Evolutionary conservation across 139 green algal genomes (phyloP), one percentile per base, ranked within the genome.

Genomic region (Picochlorum costavermella): DNA sequence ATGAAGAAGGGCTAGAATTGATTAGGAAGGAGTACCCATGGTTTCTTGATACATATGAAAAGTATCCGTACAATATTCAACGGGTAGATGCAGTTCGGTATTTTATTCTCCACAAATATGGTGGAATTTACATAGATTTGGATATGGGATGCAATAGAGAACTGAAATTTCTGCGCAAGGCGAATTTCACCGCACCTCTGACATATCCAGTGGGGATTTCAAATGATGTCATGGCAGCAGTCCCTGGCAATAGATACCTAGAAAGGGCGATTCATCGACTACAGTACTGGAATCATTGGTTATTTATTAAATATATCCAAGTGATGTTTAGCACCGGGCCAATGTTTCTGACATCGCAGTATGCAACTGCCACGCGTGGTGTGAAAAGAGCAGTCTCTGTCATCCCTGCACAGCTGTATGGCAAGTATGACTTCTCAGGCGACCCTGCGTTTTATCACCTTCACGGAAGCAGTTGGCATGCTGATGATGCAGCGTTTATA

Each of bases 251-350:
- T 23, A 55, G 67, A 16, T 82, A 72, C 33, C 45, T 82, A 53
- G 29, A 13, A 4, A 51, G 58, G 26, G 63, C 31, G 13, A 56
- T 71, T 16, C 17, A 11, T 4, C 30, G 43, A 9, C 56, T 84
- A 25, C 43, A 33, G 17, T 36, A 36, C 6, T 80, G 72, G 75
- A 83, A 83, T 58, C 46, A 56, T n/a, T 73, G 64, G 62, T 44
- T 84, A 17, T 50, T 63, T 44, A 75, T 69, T 71, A 80, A 83
- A 58, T 84, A 84, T 64, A 61, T 78, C 23, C 71, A 78, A 48
- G 76, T 85, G 67, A 85, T 85, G 78, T 85, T 85, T 58, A 60
- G 48, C 48, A 79, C 78, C 3, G 78, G 78, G 10, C 78, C 78
- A 33, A 85, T 85, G 78, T 85, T 80, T 56, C 71, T 85, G 23